Evolutionary conservation across 352 stramenopile species (phyloP).

Genomic region (Phytopythium litorale): DNA sequence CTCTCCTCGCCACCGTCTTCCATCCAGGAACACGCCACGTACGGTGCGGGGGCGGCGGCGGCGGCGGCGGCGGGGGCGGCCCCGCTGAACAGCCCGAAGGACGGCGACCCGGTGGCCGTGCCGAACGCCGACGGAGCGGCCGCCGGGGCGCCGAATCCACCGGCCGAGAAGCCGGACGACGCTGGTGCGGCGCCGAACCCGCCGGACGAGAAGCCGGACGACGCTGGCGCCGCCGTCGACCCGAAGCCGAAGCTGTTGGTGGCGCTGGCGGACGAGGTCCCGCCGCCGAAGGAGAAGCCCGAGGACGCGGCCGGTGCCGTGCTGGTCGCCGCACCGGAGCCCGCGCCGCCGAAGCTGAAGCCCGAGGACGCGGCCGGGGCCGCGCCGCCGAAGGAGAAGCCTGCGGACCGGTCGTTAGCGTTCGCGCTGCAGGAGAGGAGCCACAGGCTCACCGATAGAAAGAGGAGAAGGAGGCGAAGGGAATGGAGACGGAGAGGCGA

Average conservation of each 20-base stretch:
- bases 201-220: slow-evolving; percentile 21
- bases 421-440: too few species aligned
- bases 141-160: slow-evolving; percentile 7
- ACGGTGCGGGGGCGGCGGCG: not conserved
- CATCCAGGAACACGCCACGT: not conserved
- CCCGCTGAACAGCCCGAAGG: slow-evolving; percentile 17
- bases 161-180: not conserved
- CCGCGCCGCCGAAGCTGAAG: not conserved
- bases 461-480: not conserved
- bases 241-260: slow-evolving; percentile 28
- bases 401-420: not conserved
- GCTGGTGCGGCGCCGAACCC: slow-evolving; percentile 6
- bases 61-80: not conserved
- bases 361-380: not conserved
- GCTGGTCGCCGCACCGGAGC: not conserved
- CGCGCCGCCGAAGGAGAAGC: not conserved
- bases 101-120: not conserved
- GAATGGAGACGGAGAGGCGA: not conserved
- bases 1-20: too few species aligned
- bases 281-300: slow-evolving; percentile 19
- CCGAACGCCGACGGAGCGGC: slow-evolving; percentile 22
- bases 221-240: slow-evolving; percentile 2
- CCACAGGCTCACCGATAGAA: too few species aligned
- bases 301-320: not conserved
- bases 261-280: slow-evolving; percentile 11